These are phyloP conservation scores for Rhodotorula babjevae DNA, from an alignment of 768 basidiomycete species.

Conservation along the genomic window DNA sequence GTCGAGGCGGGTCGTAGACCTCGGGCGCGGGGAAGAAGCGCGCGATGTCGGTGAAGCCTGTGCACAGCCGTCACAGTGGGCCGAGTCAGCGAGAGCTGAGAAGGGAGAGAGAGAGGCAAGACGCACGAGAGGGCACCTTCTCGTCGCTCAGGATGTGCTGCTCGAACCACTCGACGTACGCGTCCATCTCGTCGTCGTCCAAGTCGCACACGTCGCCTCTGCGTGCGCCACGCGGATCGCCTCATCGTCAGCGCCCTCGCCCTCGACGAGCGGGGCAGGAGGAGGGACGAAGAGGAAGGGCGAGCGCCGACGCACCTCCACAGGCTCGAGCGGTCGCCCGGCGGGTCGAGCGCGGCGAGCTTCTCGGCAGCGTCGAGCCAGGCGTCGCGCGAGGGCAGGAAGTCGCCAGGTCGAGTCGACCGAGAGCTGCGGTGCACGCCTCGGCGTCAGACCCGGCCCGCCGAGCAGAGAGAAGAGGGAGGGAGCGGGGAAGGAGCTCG, in stretches of 20 bases:
- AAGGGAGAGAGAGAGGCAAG: neutral
- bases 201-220: conserved; percentile 11
- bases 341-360: neutral
- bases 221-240: rapidly evolving
- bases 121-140: conserved; percentile 1
- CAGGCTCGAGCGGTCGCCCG: neutral
- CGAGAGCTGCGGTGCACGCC: neutral
- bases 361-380: conserved; percentile 14
- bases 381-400: neutral
- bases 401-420: too few relatives aligned
- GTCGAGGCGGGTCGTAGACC: neutral
- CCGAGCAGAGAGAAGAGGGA: too few relatives aligned
- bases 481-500: too few relatives aligned
- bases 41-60: conserved; percentile 13
- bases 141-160: conserved; percentile 10
- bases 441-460: neutral
- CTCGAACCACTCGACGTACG: conserved; percentile 36
- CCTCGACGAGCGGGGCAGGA: too few relatives aligned
- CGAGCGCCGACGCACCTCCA: conserved; percentile 13
- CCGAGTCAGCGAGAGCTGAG: neutral
- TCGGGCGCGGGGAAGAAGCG: conserved; percentile 11
- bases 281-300: too few relatives aligned
- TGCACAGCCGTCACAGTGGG: too few relatives aligned
- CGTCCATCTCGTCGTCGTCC: conserved; percentile 16
- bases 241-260: too few relatives aligned